Conservation (phyloP, 2,329 filamentous ascomycete species). For the Arthrocladium fulminans region DNA sequence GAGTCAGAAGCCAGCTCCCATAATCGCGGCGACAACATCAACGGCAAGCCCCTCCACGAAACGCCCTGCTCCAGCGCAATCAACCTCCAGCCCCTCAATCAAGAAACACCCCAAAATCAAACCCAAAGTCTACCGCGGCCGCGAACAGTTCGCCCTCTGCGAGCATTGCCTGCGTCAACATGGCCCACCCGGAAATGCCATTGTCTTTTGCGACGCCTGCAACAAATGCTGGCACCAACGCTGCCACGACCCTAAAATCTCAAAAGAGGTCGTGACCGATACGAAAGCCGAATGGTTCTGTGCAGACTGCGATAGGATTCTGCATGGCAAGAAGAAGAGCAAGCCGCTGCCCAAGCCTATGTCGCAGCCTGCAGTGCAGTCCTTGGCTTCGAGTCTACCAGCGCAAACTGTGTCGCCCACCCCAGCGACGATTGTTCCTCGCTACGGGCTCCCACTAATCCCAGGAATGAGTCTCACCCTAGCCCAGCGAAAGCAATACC, state of each 20-base stretch:
- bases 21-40: slow-evolving; percentile 42
- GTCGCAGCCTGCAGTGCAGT: background rate
- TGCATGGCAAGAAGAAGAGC: slow-evolving; percentile 21
- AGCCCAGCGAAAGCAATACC: slow-evolving; percentile 18
- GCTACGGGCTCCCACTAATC: slow-evolving; percentile 16
- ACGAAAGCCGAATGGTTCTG: slow-evolving; percentile 66
- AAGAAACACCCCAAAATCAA: slow-evolving; percentile 44
- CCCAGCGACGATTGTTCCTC: background rate
- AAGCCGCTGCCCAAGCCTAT: slow-evolving; percentile 12
- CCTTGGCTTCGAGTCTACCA: background rate
- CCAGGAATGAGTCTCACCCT: slow-evolving; percentile 14
- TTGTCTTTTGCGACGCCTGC: slow-evolving; percentile 79
- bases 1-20: slow-evolving; percentile 56
- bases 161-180: slow-evolving; percentile 63
- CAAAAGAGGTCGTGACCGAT: slow-evolving; percentile 58
- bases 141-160: slow-evolving; percentile 47
- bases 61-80: slow-evolving; percentile 10
- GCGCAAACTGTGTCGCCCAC: slow-evolving; percentile 3
- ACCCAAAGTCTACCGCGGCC: slow-evolving; percentile 45
- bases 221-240: slow-evolving; percentile 71
- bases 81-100: slow-evolving; percentile 15
- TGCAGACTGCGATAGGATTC: slow-evolving; percentile 43
- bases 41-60: slow-evolving; percentile 18
- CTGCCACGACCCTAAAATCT: slow-evolving; percentile 68
- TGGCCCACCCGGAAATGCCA: slow-evolving; percentile 64